Conservation (phyloP, 2,329 filamentous ascomycete genomes). For the Xylariales sp. region DNA sequence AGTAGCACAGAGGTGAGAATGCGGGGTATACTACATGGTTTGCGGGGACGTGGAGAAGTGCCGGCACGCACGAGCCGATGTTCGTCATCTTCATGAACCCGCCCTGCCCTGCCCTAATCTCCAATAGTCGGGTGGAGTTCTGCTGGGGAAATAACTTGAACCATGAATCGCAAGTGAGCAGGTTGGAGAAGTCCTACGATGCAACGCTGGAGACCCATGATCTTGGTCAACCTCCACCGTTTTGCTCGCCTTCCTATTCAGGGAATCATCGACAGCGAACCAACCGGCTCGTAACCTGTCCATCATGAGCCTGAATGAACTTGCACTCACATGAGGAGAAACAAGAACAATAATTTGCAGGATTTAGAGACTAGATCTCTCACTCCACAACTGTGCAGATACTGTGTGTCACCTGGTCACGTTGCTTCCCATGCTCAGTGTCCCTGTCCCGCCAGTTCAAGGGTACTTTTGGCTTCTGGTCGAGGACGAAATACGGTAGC, state of each 20-base stretch:
- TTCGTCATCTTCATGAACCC: not conserved
- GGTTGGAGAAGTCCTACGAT: not conserved
- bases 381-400: constrained; percentile 3
- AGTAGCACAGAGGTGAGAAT: constrained; percentile 5
- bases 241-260: constrained; percentile 3
- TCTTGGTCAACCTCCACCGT: not conserved
- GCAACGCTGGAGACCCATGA: constrained; percentile 5
- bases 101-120: not conserved
- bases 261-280: constrained; percentile 2
- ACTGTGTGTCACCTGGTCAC: not conserved
- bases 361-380: not conserved
- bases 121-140: not conserved
- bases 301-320: not conserved
- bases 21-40: constrained; percentile 1
- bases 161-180: not conserved
- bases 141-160: not conserved
- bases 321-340: constrained; percentile 6
- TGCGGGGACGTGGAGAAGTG: constrained; percentile 1
- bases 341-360: constrained; percentile 5
- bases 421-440: constrained; percentile 6
- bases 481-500: too few species aligned
- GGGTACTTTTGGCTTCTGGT: too few species aligned
- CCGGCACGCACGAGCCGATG: constrained; percentile 2
- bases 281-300: not conserved
- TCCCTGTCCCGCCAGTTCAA: too few species aligned